These are phyloP conservation scores for Pharus latifolius DNA, from an alignment of 176 grass and related monocot genomes.

Conservation along the genomic window DNA sequence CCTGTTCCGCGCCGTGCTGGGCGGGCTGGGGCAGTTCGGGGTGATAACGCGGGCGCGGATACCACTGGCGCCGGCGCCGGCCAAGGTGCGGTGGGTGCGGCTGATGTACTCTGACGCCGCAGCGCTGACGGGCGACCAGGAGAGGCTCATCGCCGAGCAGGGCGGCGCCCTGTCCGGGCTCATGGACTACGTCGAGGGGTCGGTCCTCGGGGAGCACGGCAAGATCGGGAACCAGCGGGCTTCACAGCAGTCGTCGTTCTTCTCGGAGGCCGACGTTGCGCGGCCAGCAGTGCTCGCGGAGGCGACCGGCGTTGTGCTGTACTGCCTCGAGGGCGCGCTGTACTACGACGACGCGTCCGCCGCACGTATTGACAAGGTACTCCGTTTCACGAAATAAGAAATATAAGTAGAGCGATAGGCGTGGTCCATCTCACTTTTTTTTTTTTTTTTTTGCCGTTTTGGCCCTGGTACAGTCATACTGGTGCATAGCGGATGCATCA, in stretches of 20 bases:
- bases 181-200: conserved; percentile 62
- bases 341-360: conserved; percentile 32
- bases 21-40: conserved; percentile 67
- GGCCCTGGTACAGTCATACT: background rate
- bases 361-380: conserved; percentile 21
- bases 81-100: conserved; percentile 38
- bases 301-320: conserved; percentile 22
- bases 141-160: conserved; percentile 25
- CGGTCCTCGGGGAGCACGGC: conserved; percentile 18
- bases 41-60: conserved; percentile 64
- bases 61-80: conserved; percentile 27
- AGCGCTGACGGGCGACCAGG: conserved; percentile 32
- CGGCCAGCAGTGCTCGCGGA: conserved; percentile 9
- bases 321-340: conserved; percentile 46
- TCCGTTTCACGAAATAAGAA: too few species aligned
- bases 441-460: too few species aligned
- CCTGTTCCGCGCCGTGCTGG: conserved; percentile 57
- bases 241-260: conserved; percentile 19
- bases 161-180: conserved; percentile 6
- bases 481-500: background rate
- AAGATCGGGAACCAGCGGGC: conserved; percentile 32
- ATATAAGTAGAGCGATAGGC: too few species aligned
- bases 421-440: background rate
- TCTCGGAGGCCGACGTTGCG: background rate
- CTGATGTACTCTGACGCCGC: conserved; percentile 35